A percentile compares a stretch with the other conserved stretches of the same genome.
These are phyloP conservation scores for Calonectria pauciramosa DNA, from an alignment of 2,329 filamentous ascomycete species.

Conservation along the genomic window DNA sequence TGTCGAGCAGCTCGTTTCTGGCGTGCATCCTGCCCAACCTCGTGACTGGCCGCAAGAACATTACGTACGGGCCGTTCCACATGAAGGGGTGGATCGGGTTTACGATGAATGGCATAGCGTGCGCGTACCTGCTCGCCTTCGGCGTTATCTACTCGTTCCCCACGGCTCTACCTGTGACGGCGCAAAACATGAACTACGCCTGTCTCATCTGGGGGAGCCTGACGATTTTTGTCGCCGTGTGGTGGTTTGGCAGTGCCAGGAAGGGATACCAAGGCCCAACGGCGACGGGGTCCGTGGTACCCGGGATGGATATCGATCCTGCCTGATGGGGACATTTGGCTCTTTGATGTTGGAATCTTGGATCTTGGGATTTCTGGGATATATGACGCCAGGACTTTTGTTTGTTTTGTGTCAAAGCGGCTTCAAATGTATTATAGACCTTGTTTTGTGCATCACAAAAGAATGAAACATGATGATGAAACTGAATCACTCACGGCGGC, in stretches of 20 bases:
- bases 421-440: background rate
- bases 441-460: background rate
- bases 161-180: constrained; percentile 58
- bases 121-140: constrained; percentile 71
- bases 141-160: constrained; percentile 76
- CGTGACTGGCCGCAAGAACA: constrained; percentile 54
- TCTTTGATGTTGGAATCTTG: background rate
- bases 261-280: constrained; percentile 44
- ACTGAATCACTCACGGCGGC: background rate
- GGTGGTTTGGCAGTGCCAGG: constrained; percentile 56
- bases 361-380: background rate
- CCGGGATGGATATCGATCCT: constrained; percentile 31
- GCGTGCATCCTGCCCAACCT: constrained; percentile 73
- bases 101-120: constrained; percentile 64
- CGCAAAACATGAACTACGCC: constrained; percentile 67
- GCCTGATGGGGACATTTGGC: constrained; percentile 28
- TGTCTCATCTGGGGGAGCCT: constrained; percentile 60
- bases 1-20: constrained; percentile 62
- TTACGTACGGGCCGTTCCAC: constrained; percentile 68
- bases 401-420: background rate
- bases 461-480: background rate
- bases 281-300: constrained; percentile 37
- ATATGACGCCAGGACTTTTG: background rate
- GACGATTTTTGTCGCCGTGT: constrained; percentile 54
- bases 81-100: constrained; percentile 65